Evolutionary conservation across 108 stramenopile species (phyloP).

Genomic region (Thalassiosira profunda): DNA sequence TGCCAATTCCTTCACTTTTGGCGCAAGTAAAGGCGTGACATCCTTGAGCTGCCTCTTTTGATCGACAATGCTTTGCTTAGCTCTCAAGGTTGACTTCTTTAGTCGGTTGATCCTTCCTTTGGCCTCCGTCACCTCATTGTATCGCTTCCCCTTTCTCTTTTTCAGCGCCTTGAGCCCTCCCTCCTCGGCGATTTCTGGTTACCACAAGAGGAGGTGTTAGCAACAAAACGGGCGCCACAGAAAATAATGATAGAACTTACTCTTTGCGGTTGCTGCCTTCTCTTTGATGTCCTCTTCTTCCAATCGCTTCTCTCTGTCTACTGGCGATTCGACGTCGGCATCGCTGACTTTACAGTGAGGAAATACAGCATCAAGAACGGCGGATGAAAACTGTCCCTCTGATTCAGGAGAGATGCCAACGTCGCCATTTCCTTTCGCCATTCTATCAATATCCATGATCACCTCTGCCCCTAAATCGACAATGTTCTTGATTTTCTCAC

Average conservation of each 20-base stretch:
- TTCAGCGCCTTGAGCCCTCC: too few relatives aligned
- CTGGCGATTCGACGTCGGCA: background rate
- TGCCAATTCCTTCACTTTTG: background rate
- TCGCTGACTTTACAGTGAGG: background rate
- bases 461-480: background rate
- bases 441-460: background rate
- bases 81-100: background rate
- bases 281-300: background rate
- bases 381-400: background rate
- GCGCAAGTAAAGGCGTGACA: background rate
- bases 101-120: background rate
- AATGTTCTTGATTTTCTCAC: background rate
- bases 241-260: background rate
- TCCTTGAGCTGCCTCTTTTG: background rate
- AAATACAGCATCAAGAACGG: background rate
- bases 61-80: background rate
- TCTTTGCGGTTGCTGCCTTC: background rate
- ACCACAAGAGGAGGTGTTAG: background rate
- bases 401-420: background rate
- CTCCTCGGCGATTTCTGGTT: background rate
- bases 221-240: background rate
- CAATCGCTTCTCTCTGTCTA: background rate
- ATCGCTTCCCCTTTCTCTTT: background rate
- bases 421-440: background rate
- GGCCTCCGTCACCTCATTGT: background rate